Base-by-base conservation (phyloP, 2,329 filamentous ascomycete species). In the Colletotrichum australisinense region DNA sequence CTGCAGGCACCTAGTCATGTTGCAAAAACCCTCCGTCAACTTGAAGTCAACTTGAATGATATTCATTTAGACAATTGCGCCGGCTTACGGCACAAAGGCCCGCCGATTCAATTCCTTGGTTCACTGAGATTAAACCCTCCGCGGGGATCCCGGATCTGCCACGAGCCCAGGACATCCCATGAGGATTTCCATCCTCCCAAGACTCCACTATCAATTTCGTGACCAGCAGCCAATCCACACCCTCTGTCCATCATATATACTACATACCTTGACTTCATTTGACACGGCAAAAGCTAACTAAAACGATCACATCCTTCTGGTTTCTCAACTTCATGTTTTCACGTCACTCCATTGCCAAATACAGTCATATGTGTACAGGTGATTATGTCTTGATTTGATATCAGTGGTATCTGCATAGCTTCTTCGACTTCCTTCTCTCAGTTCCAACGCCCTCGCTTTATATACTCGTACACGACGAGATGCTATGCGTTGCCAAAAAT, bases 381-480 rank as follows among this genome's bases (percentile, higher is more conserved):
- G 12, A 66, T 73, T 71, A 64, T 59, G 57, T 63, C 59, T 71
- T 59, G 38, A 35, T 12, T 72, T 74, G 38, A 63, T 68, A 55
- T 67, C 59, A 63, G 58, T 74, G 63, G 69, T 74, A 74, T 74
- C 63, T 67, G 59, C 71, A 63, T 38, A 32, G 28, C 32, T 63
- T 12, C 24, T 52, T 62, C 68, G 57, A 53, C 69, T 55, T 38
- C 57, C 63, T 32, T 22, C 32, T 56, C 24, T 38, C 30, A 72
- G 53, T 72, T 53, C 55, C 68, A 68, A 59, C 63, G 52, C 68
- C 63, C 52, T 68, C 52, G 72, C 63, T 53, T 49, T 49, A 58
- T 52, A 35, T 60, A 64, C 22, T 72, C 53, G 58, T 68, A 72
- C 72, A 72, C 57, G 53, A 72, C 63, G 57, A 60, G 67, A 74